These are phyloP conservation scores for Lactuca saligna DNA, from an alignment of 129 eudicot species.

Conservation along the genomic window DNA sequence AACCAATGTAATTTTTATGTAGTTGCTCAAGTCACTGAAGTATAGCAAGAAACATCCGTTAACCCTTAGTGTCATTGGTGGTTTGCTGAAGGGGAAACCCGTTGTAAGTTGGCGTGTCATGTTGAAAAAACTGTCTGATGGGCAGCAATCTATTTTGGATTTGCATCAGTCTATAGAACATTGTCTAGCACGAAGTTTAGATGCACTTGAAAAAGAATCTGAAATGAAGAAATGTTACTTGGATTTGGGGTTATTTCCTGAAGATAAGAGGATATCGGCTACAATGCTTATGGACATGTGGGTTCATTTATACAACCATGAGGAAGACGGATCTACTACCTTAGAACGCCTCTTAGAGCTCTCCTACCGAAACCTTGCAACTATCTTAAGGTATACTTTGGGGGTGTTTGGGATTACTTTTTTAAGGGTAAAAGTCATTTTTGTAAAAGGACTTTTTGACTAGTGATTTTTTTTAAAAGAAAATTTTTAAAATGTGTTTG, in stretches of 20 bases:
- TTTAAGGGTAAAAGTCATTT: no score
- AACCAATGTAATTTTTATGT: background rate
- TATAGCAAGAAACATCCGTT: slow-evolving; percentile 33
- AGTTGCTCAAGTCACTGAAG: slow-evolving; percentile 36
- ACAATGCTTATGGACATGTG: slow-evolving; percentile 41
- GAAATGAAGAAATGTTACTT: slow-evolving; percentile 27
- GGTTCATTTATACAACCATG: slow-evolving; percentile 35
- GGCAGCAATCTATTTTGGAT: slow-evolving; percentile 5
- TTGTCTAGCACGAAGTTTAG: slow-evolving; percentile 12
- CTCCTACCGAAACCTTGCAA: slow-evolving; percentile 27
- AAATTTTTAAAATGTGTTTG: no score
- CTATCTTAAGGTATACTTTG: no score
- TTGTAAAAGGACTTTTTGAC: no score
- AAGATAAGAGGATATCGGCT: slow-evolving; percentile 44
- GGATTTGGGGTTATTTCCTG: slow-evolving; percentile 46
- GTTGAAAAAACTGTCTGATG: slow-evolving; percentile 7
- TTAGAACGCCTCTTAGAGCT: slow-evolving; percentile 20
- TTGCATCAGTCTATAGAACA: background rate
- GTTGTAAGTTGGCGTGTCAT: slow-evolving; percentile 4
- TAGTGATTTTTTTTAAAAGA: no score
- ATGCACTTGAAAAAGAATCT: slow-evolving; percentile 18
- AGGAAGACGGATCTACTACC: slow-evolving; percentile 34
- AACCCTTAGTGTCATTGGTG: slow-evolving; percentile 14
- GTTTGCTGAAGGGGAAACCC: background rate
- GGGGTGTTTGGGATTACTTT: no score